Evolutionary conservation across 116 monocot species (phyloP).

Genomic region (Posidonia oceanica): DNA sequence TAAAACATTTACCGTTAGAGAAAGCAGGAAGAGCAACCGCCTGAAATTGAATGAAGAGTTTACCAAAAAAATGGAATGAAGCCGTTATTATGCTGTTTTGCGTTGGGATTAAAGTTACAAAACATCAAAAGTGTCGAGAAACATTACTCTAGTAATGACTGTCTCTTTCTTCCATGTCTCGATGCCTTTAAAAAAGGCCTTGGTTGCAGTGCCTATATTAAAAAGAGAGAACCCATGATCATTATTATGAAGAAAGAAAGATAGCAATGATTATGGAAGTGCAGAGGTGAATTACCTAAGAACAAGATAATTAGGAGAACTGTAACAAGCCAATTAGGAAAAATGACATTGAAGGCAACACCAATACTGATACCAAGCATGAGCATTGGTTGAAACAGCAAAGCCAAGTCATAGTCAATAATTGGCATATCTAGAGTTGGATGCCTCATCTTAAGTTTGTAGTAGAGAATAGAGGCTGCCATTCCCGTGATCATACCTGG

Average conservation of each 20-base stretch:
- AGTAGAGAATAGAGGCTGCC: slow-evolving; percentile 7
- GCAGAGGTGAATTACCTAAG: neutral
- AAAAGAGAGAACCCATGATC: neutral
- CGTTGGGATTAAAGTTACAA: neutral
- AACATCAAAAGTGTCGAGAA: neutral
- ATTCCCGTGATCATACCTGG: slow-evolving; percentile 11
- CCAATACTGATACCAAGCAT: slow-evolving; percentile 15
- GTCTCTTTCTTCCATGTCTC: slow-evolving; percentile 83
- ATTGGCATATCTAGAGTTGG: slow-evolving; percentile 6
- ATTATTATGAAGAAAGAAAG: neutral
- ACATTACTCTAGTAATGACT: slow-evolving; percentile 31
- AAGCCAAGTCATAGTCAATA: slow-evolving; percentile 9
- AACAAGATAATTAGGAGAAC: slow-evolving; percentile 10
- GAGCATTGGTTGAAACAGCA: slow-evolving; percentile 11
- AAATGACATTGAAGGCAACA: slow-evolving; percentile 10
- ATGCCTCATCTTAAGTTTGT: slow-evolving; percentile 8
- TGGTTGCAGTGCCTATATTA: slow-evolving; percentile 50
- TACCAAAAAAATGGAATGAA: too few species aligned
- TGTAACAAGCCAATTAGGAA: slow-evolving; percentile 5
- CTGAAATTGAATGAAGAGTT: slow-evolving; percentile 11
- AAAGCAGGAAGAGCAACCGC: slow-evolving; percentile 22
- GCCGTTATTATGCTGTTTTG: neutral
- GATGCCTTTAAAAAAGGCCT: slow-evolving; percentile 54
- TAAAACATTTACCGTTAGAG: slow-evolving; percentile 17
- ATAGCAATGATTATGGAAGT: neutral